Evolutionary conservation across 345 rosid genomes (phyloP).

Genomic region (Hibiscus tridactylites): DNA sequence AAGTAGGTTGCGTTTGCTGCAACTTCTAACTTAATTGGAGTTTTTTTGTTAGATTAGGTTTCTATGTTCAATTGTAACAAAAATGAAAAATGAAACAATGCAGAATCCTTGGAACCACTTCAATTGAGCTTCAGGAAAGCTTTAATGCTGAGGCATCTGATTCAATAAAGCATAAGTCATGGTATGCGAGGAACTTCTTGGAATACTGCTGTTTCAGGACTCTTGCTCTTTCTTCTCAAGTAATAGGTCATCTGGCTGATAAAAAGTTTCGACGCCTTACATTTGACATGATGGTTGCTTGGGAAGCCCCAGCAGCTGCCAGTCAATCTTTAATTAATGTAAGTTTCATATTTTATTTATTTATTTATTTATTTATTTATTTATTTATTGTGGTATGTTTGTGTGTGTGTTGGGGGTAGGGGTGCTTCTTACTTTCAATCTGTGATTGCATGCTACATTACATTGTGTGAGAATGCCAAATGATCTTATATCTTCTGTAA

Average conservation of each 20-base stretch:
- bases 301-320: constrained; percentile 76
- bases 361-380: neutral
- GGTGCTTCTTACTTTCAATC: neutral
- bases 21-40: constrained; percentile 8
- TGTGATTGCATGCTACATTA: neutral
- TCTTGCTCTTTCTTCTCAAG: constrained; percentile 61
- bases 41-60: neutral
- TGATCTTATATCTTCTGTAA: neutral
- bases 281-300: constrained; percentile 92
- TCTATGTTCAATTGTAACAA: neutral
- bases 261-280: constrained; percentile 75
- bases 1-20: constrained; percentile 48
- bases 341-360: constrained; percentile 15
- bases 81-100: constrained; percentile 21
- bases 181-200: constrained; percentile 82
- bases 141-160: constrained; percentile 75
- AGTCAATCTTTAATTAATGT: constrained; percentile 59
- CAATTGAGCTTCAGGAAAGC: constrained; percentile 57
- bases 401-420: neutral
- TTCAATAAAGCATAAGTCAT: constrained; percentile 57
- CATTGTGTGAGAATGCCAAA: neutral
- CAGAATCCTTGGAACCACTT: constrained; percentile 66
- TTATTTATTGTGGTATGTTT: no score
- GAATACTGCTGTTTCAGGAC: constrained; percentile 92
- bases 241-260: constrained; percentile 65